A percentile compares a stretch with the other conserved stretches of the same genome.
phyloP scores from a whole-genome alignment of 1,139 yeast species.

The Magnusiomyces clavatus region DNA sequence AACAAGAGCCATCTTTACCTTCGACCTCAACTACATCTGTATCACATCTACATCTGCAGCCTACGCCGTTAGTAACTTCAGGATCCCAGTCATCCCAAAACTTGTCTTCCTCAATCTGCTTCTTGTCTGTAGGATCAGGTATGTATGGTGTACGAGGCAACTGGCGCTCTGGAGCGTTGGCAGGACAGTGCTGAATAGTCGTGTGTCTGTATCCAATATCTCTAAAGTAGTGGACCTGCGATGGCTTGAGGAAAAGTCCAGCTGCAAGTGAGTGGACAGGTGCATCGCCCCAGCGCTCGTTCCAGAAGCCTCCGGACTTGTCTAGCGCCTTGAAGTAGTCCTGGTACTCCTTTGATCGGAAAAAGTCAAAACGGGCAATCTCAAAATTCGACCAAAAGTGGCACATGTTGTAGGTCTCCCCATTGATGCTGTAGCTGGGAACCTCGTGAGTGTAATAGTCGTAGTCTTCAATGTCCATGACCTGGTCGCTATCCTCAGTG shows the following conservation, averaged over 20 bases:
- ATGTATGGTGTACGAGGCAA: constrained; percentile 29
- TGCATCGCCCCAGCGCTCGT: constrained; percentile 94
- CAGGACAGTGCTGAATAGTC: constrained; percentile 75
- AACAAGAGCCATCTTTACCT: constrained; percentile 46
- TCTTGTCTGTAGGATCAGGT: constrained; percentile 23
- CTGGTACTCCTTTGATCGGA: constrained; percentile 54
- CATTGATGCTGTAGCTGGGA: constrained; percentile 39
- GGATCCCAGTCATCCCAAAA: constrained; percentile 42
- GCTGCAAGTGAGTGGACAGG: constrained; percentile 83
- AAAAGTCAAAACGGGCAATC: constrained; percentile 72
- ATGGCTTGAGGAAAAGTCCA: constrained; percentile 57
- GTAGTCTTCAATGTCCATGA: constrained; percentile 13
- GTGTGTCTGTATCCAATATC: constrained; percentile 86
- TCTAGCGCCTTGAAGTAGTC: constrained; percentile 63
- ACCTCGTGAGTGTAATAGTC: constrained; percentile 18
- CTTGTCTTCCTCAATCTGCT: constrained; percentile 29
- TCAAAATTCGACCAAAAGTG: constrained; percentile 96
- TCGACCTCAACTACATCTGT: constrained; percentile 45
- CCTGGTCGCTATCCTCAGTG: constrained; percentile 9
- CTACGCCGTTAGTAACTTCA: constrained; percentile 51
- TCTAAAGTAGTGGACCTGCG: constrained; percentile 77
- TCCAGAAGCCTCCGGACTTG: constrained; percentile 68
- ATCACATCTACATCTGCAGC: constrained; percentile 85
- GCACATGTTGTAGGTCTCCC: constrained; percentile 67
- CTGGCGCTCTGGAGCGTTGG: constrained; percentile 41